Base-by-base conservation (phyloP, 768 basidiomycete species). In the Coprinellus aureogranulatus region DNA sequence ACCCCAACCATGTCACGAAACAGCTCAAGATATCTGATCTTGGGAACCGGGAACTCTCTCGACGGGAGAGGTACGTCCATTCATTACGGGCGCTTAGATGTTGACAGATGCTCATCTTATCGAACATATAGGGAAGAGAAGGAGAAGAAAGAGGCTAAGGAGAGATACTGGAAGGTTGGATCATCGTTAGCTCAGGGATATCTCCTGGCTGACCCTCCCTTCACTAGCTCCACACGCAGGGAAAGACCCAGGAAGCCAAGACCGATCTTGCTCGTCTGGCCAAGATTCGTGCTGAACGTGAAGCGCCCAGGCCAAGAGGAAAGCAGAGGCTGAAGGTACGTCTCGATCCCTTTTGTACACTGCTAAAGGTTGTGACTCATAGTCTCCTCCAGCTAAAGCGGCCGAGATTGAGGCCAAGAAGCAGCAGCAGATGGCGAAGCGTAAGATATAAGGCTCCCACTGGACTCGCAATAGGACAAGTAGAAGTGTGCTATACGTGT, bases 191-290 rank as follows among this genome's bases (percentile, higher is more conserved):
- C 18, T 18, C 12, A 37, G 16, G 25, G 37, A 66, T 22, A 22
- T 53, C 57, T 52, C 30, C 40, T 54, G 55, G 1, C 58, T 49
- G 42, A 20, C 37, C 20, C 41, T 55, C 25, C 60, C 49, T 55
- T 44, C 27, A 50, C 12, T 62, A 90, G 89, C 77, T 90, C 30
- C 89, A 92, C 65, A 52, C 76, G 16, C 77, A 82, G 70, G 95
- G 95, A 59, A 90, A 97, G 85, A 98, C 95, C 0, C 86, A 89
- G 34, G 81, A 97, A 69, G 94, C 95, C 20, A 90, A 94, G 75
- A 71, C 87, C 3, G 95, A 98, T 71, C 84, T 98, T 50, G 83
- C 88, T 20, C 84, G 95, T 34, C 83, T 98, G 16, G 83, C 84
- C 46, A 89, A 87, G 84, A 92, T 98, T 66, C 84, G 83, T 59